phyloP scores from a whole-genome alignment of 805 yeast genomes.

The Ogataea methanolica region DNA sequence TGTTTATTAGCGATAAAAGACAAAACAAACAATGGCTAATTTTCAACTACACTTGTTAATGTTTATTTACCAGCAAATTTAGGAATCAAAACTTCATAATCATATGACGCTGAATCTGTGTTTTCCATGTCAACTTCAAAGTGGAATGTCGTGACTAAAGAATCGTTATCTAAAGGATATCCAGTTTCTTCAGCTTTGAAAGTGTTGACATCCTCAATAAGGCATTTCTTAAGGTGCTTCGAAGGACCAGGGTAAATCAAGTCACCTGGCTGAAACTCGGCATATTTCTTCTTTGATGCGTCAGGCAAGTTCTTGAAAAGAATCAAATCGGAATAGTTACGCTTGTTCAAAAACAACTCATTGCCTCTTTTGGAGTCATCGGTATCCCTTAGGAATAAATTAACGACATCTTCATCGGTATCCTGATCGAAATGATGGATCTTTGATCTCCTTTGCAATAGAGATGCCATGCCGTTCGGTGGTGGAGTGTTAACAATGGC shows the following conservation, averaged over 20 bases:
- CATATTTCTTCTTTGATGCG: slow-evolving; percentile 7
- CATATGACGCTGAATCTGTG: slow-evolving; percentile 47
- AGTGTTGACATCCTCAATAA: slow-evolving; percentile 1
- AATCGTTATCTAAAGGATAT: slow-evolving; percentile 52
- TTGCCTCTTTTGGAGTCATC: slow-evolving; percentile 46
- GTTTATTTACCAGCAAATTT: slow-evolving; percentile 11
- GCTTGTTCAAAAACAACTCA: slow-evolving; percentile 48
- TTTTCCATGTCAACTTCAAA: slow-evolving; percentile 60
- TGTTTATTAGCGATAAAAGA: background rate
- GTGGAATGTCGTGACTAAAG: slow-evolving; percentile 66
- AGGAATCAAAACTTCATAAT: slow-evolving; percentile 72
- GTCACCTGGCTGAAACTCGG: slow-evolving; percentile 17
- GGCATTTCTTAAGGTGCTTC: slow-evolving; percentile 11
- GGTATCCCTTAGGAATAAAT: slow-evolving; percentile 58
- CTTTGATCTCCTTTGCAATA: slow-evolving; percentile 63
- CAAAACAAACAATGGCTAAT: background rate
- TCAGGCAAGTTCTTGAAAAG: slow-evolving; percentile 37
- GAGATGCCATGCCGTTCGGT: slow-evolving; percentile 75
- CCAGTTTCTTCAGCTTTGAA: slow-evolving; percentile 25
- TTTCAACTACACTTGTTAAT: slow-evolving; percentile 9
- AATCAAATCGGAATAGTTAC: slow-evolving; percentile 72
- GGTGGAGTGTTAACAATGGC: slow-evolving; percentile 95
- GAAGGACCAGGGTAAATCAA: slow-evolving; percentile 42
- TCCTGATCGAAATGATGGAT: slow-evolving; percentile 60
- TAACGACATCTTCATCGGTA: slow-evolving; percentile 80